Base-by-base conservation (phyloP, 139 green algal species). In the Trebouxia sp. region DNA sequence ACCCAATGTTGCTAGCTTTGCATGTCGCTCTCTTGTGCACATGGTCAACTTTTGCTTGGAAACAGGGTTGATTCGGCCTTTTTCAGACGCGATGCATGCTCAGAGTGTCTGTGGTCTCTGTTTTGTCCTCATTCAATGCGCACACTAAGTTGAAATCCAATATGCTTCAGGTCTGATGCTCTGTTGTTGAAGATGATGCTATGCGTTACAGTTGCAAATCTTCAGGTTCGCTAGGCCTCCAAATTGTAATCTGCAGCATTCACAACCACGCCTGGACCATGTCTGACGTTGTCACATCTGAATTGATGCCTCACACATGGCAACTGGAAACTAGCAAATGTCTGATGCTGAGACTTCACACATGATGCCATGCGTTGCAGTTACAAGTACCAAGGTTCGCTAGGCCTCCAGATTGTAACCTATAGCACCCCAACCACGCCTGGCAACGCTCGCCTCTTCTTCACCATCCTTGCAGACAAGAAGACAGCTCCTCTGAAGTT, bases 371-470 rank as follows among this genome's bases (percentile, higher is more conserved):
- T 15, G 32, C 10, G 12, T 75, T n/a, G 66, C 66, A 75, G 38
- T 17, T 53, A 51, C 37, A 75, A 30, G 1, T 75, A 75, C 12
- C 20, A 28, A 17, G 66, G 38, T 17, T 5, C 12, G 9, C 8
- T 15, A 20, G 56, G 56, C 6, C 15, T 47, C 37, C 66, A 75
- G 35, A 50, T 75, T 6, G 37, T 50, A 9, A 51, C 14, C 37
- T 75, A 75, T 38, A 75, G 38, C 6, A 48, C 39, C 22, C 66
- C 66, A 14, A 48, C 39, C 17, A 47, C 38, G 11, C 66, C 37
- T 22, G 66, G 66, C 37, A 51, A 48, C 17, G 50, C 37, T 38
- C 66, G 66, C 37, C 9, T 51, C 66, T 50, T 75, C 66, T 75
- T 51, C 38, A 32, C 17, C 8, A 30, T 51, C 17, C 6, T 67